Evolutionary conservation across 2,329 filamentous ascomycete genomes (phyloP).

Genomic region (Aspergillus tanneri): DNA sequence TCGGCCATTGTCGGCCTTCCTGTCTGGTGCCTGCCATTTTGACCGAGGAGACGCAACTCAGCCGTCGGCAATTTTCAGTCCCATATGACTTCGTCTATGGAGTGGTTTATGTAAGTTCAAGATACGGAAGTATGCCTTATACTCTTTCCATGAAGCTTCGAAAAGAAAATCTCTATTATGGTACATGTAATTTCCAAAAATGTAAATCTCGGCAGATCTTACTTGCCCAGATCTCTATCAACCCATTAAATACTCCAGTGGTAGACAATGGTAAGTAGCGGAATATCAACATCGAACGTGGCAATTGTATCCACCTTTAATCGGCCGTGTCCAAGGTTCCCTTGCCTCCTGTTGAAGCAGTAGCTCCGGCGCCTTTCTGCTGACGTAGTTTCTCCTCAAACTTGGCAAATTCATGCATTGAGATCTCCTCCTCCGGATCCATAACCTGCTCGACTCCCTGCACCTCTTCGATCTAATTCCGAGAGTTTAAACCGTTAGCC

Average conservation of each 20-base stretch:
- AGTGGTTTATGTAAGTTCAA: too few species aligned
- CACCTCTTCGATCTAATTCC: constrained; percentile 66
- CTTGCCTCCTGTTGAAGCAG: constrained; percentile 51
- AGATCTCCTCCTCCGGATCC: constrained; percentile 87
- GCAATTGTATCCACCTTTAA: constrained; percentile 14
- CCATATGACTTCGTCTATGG: too few species aligned
- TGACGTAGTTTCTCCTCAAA: constrained; percentile 81
- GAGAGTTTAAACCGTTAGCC: constrained; percentile 19
- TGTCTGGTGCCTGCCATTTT: too few species aligned
- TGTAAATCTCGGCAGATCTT: neutral
- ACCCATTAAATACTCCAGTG: constrained; percentile 1
- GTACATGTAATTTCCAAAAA: constrained; percentile 3
- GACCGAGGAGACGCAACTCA: too few species aligned
- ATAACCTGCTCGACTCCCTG: constrained; percentile 87
- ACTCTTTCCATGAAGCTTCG: too few species aligned
- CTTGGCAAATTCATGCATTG: constrained; percentile 82
- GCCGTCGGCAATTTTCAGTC: too few species aligned
- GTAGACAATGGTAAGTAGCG: neutral
- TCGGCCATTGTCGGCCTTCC: neutral
- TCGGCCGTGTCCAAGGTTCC: constrained; percentile 54
- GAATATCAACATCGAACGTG: neutral
- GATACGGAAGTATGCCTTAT: too few species aligned
- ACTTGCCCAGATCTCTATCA: constrained; percentile 3
- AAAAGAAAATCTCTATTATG: neutral
- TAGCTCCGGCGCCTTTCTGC: constrained; percentile 55